Conservation (phyloP, 805 yeast genomes). For the Sugiyamaella boreocaroliniensis region DNA sequence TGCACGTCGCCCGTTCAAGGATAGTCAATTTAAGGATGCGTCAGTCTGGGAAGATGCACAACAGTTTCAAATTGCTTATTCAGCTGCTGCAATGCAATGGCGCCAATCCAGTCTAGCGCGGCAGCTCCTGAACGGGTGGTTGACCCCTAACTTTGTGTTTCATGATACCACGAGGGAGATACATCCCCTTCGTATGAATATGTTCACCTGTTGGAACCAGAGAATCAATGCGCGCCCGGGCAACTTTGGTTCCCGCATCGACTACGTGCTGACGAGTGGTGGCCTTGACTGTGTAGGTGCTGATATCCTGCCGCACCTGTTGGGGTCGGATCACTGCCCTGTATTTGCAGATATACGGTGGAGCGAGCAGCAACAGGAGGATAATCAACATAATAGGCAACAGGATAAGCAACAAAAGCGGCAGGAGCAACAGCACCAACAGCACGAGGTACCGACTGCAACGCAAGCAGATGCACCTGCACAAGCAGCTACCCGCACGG, state of each 20-base stretch:
- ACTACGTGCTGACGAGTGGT: constrained; percentile 54
- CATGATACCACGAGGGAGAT: constrained; percentile 31
- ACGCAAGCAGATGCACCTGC: no score
- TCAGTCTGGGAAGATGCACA: constrained; percentile 11
- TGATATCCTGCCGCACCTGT: constrained; percentile 58
- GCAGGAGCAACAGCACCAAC: background rate
- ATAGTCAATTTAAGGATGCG: background rate
- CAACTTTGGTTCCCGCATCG: constrained; percentile 86
- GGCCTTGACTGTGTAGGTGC: constrained; percentile 37
- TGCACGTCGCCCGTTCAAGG: no score
- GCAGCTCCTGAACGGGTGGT: constrained; percentile 41
- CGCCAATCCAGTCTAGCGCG: constrained; percentile 39
- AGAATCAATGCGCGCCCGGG: constrained; percentile 65
- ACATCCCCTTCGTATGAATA: constrained; percentile 50
- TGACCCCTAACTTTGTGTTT: constrained; percentile 28
- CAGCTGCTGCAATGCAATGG: constrained; percentile 30
- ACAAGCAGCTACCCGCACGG: background rate
- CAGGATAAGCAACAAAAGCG: background rate
- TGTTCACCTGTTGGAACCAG: constrained; percentile 94
- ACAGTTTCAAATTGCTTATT: constrained; percentile 35
- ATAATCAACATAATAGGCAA: background rate
- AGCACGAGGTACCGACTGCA: no score
- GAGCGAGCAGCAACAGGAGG: background rate
- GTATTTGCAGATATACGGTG: constrained; percentile 56
- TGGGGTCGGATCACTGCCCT: constrained; percentile 96